Evolutionary conservation across 2,329 filamentous ascomycete species (phyloP), one percentile per base, ranked within the genome.

Genomic region (Cercospora sp.): DNA sequence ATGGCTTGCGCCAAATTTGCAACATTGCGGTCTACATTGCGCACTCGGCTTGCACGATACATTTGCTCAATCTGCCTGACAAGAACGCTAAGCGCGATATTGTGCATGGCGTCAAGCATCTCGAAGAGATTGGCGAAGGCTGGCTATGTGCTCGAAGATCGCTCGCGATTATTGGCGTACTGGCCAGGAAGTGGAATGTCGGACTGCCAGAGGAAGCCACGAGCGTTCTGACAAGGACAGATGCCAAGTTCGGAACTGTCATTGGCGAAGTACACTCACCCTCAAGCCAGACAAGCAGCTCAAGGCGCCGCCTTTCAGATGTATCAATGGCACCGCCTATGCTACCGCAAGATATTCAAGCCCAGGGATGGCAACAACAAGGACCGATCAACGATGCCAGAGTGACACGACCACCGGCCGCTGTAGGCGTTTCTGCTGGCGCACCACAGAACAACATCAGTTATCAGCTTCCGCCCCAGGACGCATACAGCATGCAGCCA

Each of bases 11-110:
- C 4, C 94, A 98, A 78, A 97, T 99, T 37, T 97, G 92, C 81
- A 98, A 98, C 76, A 93, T 98, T 74, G 94, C 91, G 3, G 93
- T 98, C 0, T 99, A 99, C 79, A 97, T 98, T 81, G 86, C 91
- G 0, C 94, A 98, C 79, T 95, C 93, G 4, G 94, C 95, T 32
- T 97, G 93, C 77, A 97, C 93, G 0, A 96, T 98, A 45, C 95
- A 98, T 75, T 83, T 99, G 21, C 88, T 99, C 40, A 97, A 97
- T 73, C 83, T 98, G 1, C 94, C 94, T 0, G 94, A 97, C 74
- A 97, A 95, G 81, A 95, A 92, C 32, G 93, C 95, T 4, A 90
- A 89, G 75, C 85, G 94, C 74, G 94, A 98, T 79, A 92, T 99
- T 51, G 90, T 92, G 4, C 94, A 97, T 74, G 93, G 94, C 1